Evolutionary conservation across 1,284 basidiomycete genomes (phyloP).

Genomic region (Sanghuangporus sanghuang): DNA sequence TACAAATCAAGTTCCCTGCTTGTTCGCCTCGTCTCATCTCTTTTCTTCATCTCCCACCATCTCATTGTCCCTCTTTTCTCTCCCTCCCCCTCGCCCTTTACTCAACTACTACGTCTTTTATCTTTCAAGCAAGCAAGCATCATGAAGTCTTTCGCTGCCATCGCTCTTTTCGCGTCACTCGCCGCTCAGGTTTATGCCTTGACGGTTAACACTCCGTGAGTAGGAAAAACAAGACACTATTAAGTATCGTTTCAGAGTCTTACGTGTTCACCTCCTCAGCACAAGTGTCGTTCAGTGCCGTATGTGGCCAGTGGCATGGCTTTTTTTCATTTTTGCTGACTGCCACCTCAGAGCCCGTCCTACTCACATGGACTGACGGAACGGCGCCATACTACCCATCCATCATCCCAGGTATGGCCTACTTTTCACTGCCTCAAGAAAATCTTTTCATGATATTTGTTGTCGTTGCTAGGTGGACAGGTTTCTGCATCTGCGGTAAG

Average conservation of each 20-base stretch:
- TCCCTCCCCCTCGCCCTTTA: not conserved
- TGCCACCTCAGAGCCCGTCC: constrained; percentile 48
- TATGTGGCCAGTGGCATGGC: constrained; percentile 29
- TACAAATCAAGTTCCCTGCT: not conserved
- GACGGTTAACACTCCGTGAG: constrained; percentile 69
- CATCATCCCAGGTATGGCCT: constrained; percentile 53
- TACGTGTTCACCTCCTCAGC: constrained; percentile 23
- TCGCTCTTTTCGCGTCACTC: constrained; percentile 40
- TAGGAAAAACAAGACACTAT: constrained; percentile 8
- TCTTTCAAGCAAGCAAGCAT: not conserved
- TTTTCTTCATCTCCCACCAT: not conserved
- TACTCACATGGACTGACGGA: constrained; percentile 51
- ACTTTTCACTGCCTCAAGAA: not conserved
- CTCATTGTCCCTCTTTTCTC: not conserved
- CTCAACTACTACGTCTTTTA: not conserved
- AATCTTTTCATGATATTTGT: constrained; percentile 1
- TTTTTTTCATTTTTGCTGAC: not conserved
- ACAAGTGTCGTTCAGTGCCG: constrained; percentile 46
- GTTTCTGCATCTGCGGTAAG: constrained; percentile 47
- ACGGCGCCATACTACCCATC: constrained; percentile 58
- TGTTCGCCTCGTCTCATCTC: not conserved
- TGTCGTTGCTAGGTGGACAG: constrained; percentile 45
- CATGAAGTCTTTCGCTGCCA: constrained; percentile 49
- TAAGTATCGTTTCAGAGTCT: not conserved
- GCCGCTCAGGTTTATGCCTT: constrained; percentile 38